phyloP scores from a whole-genome alignment of 306 rosid species.

The Crataegus laevigata region DNA sequence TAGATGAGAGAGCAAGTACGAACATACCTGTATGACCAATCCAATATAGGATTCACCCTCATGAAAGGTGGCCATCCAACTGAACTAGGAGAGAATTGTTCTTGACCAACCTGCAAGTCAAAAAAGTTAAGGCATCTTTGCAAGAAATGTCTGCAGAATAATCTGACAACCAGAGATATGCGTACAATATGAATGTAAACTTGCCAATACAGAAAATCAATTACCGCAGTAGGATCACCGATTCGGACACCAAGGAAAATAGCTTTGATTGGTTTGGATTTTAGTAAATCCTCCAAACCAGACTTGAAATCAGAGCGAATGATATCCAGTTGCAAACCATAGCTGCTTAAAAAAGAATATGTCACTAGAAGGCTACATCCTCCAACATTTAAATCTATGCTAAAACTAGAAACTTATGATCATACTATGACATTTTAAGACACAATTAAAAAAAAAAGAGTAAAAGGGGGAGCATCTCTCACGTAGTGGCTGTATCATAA shows the following conservation, averaged over 20 bases:
- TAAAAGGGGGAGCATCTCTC: conserved; percentile 32
- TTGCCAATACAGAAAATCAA: conserved; percentile 11
- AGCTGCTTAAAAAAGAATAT: conserved; percentile 46
- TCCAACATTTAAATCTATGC: conserved; percentile 3
- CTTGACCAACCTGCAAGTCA: conserved; percentile 78
- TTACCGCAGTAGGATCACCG: conserved; percentile 99
- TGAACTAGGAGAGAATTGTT: conserved; percentile 95
- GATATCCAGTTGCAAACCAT: conserved; percentile 79
- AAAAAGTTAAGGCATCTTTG: background rate
- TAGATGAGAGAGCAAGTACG: conserved; percentile 10
- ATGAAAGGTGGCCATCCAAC: conserved; percentile 95
- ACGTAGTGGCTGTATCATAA: conserved; percentile 61
- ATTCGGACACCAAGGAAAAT: conserved; percentile 95
- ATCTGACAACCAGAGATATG: conserved; percentile 4
- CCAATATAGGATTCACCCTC: conserved; percentile 97
- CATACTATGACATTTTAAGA: conserved; percentile 5
- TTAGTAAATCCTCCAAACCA: conserved; percentile 84
- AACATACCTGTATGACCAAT: conserved; percentile 86
- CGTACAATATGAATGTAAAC: background rate
- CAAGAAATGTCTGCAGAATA: background rate
- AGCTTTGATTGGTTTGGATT: conserved; percentile 70
- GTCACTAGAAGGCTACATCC: conserved; percentile 8
- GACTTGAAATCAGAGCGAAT: conserved; percentile 80
- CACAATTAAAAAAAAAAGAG: conserved; percentile 6
- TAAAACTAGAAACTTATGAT: background rate